Evolutionary conservation across 345 rosid species (phyloP).

Genomic region (Aegle marmelos): DNA sequence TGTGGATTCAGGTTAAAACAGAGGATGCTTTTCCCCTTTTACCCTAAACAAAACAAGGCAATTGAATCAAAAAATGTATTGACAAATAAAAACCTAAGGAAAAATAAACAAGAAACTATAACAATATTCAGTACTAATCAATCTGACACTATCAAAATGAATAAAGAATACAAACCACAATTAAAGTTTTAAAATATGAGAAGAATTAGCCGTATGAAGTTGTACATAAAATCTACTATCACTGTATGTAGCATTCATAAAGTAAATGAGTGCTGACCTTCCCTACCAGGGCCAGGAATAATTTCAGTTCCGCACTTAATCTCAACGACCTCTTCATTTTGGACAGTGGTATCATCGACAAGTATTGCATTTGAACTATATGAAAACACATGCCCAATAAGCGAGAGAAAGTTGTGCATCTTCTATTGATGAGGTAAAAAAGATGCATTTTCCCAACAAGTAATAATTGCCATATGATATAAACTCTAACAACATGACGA

Average conservation of each 20-base stretch:
- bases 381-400: constrained; percentile 14
- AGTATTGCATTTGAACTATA: constrained; percentile 57
- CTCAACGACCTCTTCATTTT: constrained; percentile 41
- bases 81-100: background rate
- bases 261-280: constrained; percentile 45
- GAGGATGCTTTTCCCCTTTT: background rate
- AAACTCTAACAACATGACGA: background rate
- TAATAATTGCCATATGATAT: background rate
- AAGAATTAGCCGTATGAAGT: background rate
- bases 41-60: background rate
- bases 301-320: constrained; percentile 68
- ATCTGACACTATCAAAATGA: background rate
- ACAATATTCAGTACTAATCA: background rate
- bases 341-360: constrained; percentile 52
- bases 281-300: constrained; percentile 49
- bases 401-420: constrained; percentile 2
- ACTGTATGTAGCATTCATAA: background rate
- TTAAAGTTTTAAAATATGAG: background rate
- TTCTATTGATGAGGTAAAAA: background rate
- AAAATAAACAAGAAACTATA: background rate
- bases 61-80: background rate
- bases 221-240: background rate
- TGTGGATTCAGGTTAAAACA: background rate
- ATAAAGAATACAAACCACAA: background rate
- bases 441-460: background rate